These are phyloP conservation scores for Cytospora piceae DNA, from an alignment of 2,329 filamentous ascomycete species.

Conservation along the genomic window DNA sequence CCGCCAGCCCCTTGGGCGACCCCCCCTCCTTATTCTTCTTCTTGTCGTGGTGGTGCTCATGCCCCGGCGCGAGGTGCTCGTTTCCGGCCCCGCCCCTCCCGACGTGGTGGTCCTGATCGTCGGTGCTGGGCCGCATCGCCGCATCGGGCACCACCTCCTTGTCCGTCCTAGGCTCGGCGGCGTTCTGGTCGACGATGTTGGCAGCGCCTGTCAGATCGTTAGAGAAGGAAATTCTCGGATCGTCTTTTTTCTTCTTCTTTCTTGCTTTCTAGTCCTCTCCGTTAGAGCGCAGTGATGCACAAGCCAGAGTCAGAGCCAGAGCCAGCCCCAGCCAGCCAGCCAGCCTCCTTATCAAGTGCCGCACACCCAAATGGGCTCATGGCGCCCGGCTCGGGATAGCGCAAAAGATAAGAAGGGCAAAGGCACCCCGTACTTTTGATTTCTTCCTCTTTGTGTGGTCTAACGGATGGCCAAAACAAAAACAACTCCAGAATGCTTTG, in stretches of 20 bases:
- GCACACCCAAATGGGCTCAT: too few relatives aligned
- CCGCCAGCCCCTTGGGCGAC: constrained; percentile 52
- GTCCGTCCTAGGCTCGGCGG: constrained; percentile 50
- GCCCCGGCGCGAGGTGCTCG: constrained; percentile 45
- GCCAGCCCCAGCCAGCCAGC: too few relatives aligned
- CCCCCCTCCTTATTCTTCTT: constrained; percentile 33
- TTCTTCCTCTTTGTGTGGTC: too few relatives aligned
- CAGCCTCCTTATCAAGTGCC: too few relatives aligned
- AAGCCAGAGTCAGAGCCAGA: too few relatives aligned
- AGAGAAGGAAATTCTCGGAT: not conserved
- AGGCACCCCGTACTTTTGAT: too few relatives aligned
- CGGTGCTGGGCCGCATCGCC: constrained; percentile 53
- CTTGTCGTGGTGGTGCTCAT: constrained; percentile 29
- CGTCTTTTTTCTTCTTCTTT: not conserved
- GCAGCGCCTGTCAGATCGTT: constrained; percentile 50
- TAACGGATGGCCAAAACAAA: too few relatives aligned
- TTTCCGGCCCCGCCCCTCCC: constrained; percentile 66
- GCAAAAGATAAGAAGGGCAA: too few relatives aligned
- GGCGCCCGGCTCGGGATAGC: too few relatives aligned
- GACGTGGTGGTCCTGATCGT: constrained; percentile 57
- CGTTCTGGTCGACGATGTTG: constrained; percentile 58
- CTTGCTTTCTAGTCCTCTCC: not conserved
- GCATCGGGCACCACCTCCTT: constrained; percentile 56
- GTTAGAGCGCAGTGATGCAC: too few relatives aligned
- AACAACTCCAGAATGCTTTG: not conserved